A percentile compares a stretch with the other conserved stretches of the same genome.
These are phyloP conservation scores for Hymenoscyphus albidus DNA, from an alignment of 2,329 filamentous ascomycete species.

Conservation along the genomic window DNA sequence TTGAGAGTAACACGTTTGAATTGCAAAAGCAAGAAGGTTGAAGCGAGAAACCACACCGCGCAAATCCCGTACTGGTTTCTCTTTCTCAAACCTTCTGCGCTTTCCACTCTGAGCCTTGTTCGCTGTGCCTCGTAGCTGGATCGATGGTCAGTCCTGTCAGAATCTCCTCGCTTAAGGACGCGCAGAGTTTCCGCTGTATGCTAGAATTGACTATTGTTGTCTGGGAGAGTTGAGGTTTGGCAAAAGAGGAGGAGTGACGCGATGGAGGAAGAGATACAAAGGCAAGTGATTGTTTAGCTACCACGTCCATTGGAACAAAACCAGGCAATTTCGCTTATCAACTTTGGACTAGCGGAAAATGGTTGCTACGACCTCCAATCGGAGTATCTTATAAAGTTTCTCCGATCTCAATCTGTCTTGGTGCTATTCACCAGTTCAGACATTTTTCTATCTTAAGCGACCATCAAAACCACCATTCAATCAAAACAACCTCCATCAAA, in stretches of 20 bases:
- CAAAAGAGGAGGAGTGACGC: no score
- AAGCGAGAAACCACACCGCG: neutral
- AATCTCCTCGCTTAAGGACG: neutral
- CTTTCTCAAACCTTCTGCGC: constrained; percentile 1
- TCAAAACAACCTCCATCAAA: neutral
- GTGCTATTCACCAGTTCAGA: neutral
- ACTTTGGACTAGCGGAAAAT: neutral
- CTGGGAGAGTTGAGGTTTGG: no score
- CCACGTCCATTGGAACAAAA: neutral
- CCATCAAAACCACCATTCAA: neutral
- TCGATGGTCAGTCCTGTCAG: neutral
- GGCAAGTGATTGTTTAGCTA: no score
- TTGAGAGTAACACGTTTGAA: constrained; percentile 25
- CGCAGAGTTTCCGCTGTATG: no score
- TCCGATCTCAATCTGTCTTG: neutral
- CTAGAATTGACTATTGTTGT: no score
- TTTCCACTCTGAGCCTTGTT: constrained; percentile 7
- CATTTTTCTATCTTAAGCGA: neutral
- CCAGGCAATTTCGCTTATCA: neutral
- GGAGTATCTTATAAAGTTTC: neutral
- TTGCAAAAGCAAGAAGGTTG: constrained; percentile 21
- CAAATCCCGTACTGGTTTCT: neutral
- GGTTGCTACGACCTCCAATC: neutral
- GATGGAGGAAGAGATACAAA: no score
- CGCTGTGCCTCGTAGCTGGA: neutral